These are phyloP conservation scores for Stemphylium beticola DNA, from an alignment of 2,329 filamentous ascomycete species.

Conservation along the genomic window DNA sequence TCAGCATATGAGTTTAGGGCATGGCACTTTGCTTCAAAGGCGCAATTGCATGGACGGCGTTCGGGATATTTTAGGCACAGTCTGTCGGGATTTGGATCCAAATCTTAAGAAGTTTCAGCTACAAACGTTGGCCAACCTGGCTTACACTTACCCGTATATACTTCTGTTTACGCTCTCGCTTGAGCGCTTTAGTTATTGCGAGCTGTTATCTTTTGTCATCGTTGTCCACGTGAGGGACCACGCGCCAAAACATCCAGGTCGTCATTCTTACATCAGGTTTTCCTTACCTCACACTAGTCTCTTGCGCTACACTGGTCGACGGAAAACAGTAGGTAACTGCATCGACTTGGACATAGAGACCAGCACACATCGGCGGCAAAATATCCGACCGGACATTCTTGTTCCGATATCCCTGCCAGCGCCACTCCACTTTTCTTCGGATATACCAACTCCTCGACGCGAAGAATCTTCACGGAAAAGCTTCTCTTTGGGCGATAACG, in stretches of 20 bases:
- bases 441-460: constrained; percentile 21
- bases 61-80: constrained; percentile 18
- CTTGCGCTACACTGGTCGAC: neutral
- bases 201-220: neutral
- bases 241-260: constrained; percentile 10
- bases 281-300: neutral
- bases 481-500: constrained; percentile 22
- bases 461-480: constrained; percentile 43
- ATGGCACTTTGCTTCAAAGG: constrained; percentile 5
- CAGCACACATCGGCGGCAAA: neutral
- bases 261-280: constrained; percentile 11
- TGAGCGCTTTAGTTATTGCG: constrained; percentile 1
- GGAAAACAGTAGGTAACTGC: neutral
- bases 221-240: constrained; percentile 16
- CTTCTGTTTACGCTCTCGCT: constrained; percentile 11
- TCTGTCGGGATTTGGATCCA: constrained; percentile 15
- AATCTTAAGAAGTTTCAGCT: constrained; percentile 17
- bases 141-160: constrained; percentile 14
- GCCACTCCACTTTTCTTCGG: constrained; percentile 35
- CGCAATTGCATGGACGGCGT: constrained; percentile 39
- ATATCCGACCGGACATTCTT: constrained; percentile 5
- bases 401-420: constrained; percentile 20
- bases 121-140: constrained; percentile 3
- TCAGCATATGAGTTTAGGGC: constrained; percentile 67
- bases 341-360: neutral